Evolutionary conservation across 345 rosid genomes (phyloP), one percentile per base, ranked within the genome.

Genomic region (Euphorbia tirucalli): DNA sequence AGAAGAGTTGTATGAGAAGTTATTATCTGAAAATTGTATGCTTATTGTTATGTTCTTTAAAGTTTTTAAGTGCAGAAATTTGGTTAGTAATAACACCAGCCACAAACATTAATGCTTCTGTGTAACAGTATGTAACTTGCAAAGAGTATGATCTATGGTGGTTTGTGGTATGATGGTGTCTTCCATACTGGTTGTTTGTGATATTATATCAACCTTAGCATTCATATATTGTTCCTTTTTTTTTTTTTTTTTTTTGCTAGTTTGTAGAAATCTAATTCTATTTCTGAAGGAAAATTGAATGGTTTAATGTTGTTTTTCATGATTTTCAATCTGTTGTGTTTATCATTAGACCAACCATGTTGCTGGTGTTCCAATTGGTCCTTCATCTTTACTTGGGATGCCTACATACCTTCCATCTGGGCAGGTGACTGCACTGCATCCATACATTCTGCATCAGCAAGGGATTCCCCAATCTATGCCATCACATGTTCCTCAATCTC

Each of bases 391-490:
- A 41, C 81, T 86, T 68, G 93, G 88, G 85, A 81, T 85, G 83
- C 88, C 83, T 37, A 61, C 88, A 66, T 92, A 87, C 83, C 73
- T 84, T 74, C 92, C 94, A 71, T 89, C 87, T 62, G 97, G 89
- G 68, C 96, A 90, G 81, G 76, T 90, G 82, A 75, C 86, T 66
- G 83, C 96, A 58, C 75, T 95, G 78, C 96, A 88, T 81, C 85
- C 99, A 27, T 88, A 80, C 72, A 70, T 86, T 79, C 87, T 90
- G 86, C 93, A 87, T 76, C 97, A 90, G 66, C 96, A 83, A 61
- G 90, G 87, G 73, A 70, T 82, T 72, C 83, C 92, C 49, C 98
- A 86, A 16, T 77, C 90, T 54, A 67, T 88, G 82, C 83, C 84
- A 70, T 81, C 96, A 63, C 93, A 80, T 68, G 85, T 68, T 71